Evolutionary conservation across 805 yeast species (phyloP).

Genomic region (Candida saitoana): DNA sequence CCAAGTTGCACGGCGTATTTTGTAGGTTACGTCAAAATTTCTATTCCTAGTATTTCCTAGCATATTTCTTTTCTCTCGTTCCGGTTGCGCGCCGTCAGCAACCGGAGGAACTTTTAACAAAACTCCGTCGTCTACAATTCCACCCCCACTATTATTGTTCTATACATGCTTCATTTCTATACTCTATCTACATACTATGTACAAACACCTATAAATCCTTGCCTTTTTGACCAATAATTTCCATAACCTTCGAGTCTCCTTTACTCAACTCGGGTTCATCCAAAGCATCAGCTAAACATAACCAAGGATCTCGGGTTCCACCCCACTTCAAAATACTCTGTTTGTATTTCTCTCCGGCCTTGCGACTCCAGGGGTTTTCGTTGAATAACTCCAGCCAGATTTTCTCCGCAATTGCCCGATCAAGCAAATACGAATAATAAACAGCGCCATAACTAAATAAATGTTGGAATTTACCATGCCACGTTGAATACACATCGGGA

Average conservation of each 20-base stretch:
- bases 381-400: conserved; percentile 75
- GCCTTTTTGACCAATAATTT: conserved; percentile 11
- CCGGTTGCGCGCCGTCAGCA: background rate
- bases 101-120: background rate
- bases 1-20: too few relatives aligned
- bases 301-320: conserved; percentile 88
- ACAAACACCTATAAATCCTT: background rate
- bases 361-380: conserved; percentile 63
- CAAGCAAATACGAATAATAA: conserved; percentile 86
- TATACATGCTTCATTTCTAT: background rate
- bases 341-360: conserved; percentile 73
- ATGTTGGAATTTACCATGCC: conserved; percentile 96
- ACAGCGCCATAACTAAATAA: conserved; percentile 90
- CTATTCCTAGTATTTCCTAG: too few relatives aligned
- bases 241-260: conserved; percentile 76
- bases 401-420: conserved; percentile 85
- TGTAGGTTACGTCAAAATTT: too few relatives aligned
- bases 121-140: background rate
- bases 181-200: background rate
- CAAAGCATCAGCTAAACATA: conserved; percentile 73
- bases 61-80: too few relatives aligned
- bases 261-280: conserved; percentile 54
- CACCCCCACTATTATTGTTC: background rate
- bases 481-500: conserved; percentile 65
- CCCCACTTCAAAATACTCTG: conserved; percentile 83